phyloP scores from a whole-genome alignment of 768 basidiomycete genomes.

The Podaxis sp. region DNA sequence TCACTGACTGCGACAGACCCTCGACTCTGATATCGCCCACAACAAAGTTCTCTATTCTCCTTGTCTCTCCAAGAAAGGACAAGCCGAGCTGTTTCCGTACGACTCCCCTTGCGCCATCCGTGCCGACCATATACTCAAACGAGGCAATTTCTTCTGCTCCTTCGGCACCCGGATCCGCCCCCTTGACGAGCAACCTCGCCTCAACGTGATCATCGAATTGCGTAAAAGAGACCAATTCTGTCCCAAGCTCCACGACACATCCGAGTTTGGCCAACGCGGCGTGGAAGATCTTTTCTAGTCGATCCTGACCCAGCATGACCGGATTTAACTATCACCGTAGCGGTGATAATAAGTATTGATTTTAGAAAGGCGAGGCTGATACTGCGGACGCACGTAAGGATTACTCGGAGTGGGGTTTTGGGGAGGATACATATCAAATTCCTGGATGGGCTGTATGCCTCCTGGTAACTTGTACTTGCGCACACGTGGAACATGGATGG shows the following conservation, averaged over 20 bases:
- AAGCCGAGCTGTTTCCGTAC: conserved; percentile 42
- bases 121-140: conserved; percentile 41
- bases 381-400: conserved; percentile 30
- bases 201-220: conserved; percentile 35
- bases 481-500: conserved; percentile 24
- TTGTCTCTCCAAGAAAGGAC: conserved; percentile 40
- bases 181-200: conserved; percentile 33
- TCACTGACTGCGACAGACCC: conserved; percentile 38
- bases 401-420: conserved; percentile 30
- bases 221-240: conserved; percentile 43
- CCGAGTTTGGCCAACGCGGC: conserved; percentile 31
- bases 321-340: conserved; percentile 28
- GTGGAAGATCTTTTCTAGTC: conserved; percentile 39
- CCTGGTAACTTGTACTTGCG: conserved; percentile 36
- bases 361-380: not conserved
- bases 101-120: conserved; percentile 43
- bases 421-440: conserved; percentile 33
- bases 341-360: not conserved
- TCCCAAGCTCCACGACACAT: conserved; percentile 41
- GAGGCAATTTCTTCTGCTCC: conserved; percentile 26
- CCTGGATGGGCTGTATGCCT: conserved; percentile 24
- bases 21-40: conserved; percentile 44
- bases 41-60: conserved; percentile 32
- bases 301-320: conserved; percentile 35
- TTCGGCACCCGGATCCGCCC: conserved; percentile 20